phyloP scores from a whole-genome alignment of 2,329 filamentous ascomycete genomes.

The Coniella vitis region DNA sequence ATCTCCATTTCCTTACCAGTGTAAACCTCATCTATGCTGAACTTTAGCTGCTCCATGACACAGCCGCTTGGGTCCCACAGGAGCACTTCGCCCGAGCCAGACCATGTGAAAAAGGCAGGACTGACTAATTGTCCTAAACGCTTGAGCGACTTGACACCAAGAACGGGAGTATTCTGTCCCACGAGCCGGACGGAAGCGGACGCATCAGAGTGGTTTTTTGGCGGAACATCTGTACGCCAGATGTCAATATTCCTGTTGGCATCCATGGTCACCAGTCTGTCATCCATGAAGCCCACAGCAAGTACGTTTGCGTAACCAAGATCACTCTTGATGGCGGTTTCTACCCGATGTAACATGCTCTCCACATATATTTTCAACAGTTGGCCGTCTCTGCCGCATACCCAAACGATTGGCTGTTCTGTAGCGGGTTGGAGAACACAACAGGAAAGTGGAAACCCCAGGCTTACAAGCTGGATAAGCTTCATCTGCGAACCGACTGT shows the following conservation, averaged over 20 bases:
- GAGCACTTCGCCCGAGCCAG: slow-evolving; percentile 68
- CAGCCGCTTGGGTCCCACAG: slow-evolving; percentile 76
- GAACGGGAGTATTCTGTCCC: slow-evolving; percentile 56
- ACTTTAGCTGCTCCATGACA: slow-evolving; percentile 55
- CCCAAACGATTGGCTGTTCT: slow-evolving; percentile 47
- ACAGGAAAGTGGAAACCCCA: slow-evolving; percentile 63
- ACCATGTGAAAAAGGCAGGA: slow-evolving; percentile 85
- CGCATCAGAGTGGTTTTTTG: slow-evolving; percentile 31
- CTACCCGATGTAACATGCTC: slow-evolving; percentile 36
- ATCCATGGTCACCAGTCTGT: slow-evolving; percentile 70
- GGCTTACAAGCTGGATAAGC: slow-evolving; percentile 57
- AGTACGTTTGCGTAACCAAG: slow-evolving; percentile 34
- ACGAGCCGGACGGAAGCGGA: slow-evolving; percentile 49
- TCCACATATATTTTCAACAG: slow-evolving; percentile 48
- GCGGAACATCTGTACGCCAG: slow-evolving; percentile 41
- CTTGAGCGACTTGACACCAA: slow-evolving; percentile 65
- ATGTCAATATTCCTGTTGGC: slow-evolving; percentile 68
- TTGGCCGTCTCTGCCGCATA: slow-evolving; percentile 62
- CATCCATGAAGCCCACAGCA: slow-evolving; percentile 59
- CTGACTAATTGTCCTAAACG: slow-evolving; percentile 48
- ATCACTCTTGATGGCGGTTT: slow-evolving; percentile 23
- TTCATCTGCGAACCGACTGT: slow-evolving; percentile 59
- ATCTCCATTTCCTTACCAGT: slow-evolving; percentile 43
- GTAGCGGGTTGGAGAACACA: slow-evolving; percentile 46
- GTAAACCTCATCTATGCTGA: slow-evolving; percentile 60